Evolutionary conservation across 768 basidiomycete species (phyloP).

Genomic region (Chalciporus piperatus): DNA sequence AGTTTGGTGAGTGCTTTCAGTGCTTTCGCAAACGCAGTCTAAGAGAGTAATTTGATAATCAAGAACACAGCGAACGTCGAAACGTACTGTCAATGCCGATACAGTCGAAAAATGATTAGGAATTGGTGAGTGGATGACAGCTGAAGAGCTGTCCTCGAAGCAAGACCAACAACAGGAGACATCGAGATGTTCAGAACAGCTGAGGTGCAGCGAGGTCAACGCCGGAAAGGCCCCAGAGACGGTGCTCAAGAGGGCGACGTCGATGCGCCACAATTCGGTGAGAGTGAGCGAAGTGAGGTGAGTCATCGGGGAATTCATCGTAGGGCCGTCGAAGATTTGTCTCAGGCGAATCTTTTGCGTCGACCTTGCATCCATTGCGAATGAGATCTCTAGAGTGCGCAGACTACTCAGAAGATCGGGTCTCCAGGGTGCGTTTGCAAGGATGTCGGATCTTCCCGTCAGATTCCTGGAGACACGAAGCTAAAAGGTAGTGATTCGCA

Average conservation of each 20-base stretch:
- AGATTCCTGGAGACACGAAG: constrained; percentile 16
- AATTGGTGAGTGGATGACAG: constrained; percentile 61
- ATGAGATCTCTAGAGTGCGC: constrained; percentile 39
- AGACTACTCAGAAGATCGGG: constrained; percentile 35
- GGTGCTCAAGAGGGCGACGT: constrained; percentile 43
- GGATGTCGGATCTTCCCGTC: constrained; percentile 13
- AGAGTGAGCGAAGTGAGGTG: constrained; percentile 49
- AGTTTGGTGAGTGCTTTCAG: constrained; percentile 47
- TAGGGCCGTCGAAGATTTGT: constrained; percentile 32
- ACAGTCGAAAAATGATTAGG: constrained; percentile 46
- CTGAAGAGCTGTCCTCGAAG: constrained; percentile 57
- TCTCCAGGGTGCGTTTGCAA: constrained; percentile 25
- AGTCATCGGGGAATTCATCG: constrained; percentile 24
- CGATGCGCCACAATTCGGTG: constrained; percentile 56
- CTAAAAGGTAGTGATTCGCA: not conserved
- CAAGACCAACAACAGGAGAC: constrained; percentile 61
- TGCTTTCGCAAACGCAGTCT: constrained; percentile 45
- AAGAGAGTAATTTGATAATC: constrained; percentile 4
- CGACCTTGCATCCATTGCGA: constrained; percentile 40
- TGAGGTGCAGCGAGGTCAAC: constrained; percentile 50
- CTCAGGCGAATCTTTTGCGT: constrained; percentile 41
- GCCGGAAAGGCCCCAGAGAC: constrained; percentile 46
- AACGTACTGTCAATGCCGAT: constrained; percentile 51
- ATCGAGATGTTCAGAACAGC: constrained; percentile 58
- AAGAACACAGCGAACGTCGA: not conserved